Conservation (phyloP, 2,329 filamentous ascomycete genomes). For the Fusarium camptoceras region DNA sequence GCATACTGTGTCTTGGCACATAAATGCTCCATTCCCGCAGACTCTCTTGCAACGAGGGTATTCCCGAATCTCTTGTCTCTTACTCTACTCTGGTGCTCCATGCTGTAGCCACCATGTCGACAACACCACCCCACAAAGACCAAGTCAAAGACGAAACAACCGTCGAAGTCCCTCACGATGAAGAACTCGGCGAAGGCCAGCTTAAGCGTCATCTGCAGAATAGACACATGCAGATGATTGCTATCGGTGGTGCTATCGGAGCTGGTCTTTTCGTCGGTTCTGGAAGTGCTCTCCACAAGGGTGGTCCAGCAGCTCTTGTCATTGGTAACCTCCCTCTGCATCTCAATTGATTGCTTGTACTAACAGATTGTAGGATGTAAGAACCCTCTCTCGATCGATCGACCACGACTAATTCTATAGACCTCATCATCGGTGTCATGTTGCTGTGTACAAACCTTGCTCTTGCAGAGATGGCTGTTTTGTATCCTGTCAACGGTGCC, state of each 20-base stretch:
- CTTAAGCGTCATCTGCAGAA: conserved; percentile 75
- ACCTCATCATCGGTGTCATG: conserved; percentile 52
- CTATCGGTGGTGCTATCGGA: conserved; percentile 72
- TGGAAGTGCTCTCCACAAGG: conserved; percentile 74
- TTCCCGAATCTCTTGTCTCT: not conserved
- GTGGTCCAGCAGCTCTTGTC: conserved; percentile 81
- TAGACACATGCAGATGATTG: conserved; percentile 96
- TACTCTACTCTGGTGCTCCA: not conserved
- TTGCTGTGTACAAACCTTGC: conserved; percentile 77
- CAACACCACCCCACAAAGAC: conserved; percentile 22
- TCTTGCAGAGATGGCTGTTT: conserved; percentile 88
- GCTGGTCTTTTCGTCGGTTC: conserved; percentile 91
- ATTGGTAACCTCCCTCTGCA: conserved; percentile 64
- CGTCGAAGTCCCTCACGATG: conserved; percentile 28
- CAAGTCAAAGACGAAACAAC: conserved; percentile 27
- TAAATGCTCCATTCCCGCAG: conserved; percentile 8
- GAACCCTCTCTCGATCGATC: not conserved
- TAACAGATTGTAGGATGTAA: conserved; percentile 22
- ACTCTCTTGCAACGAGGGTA: no score
- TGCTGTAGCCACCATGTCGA: conserved; percentile 17
- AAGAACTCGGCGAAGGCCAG: conserved; percentile 30
- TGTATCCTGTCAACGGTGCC: conserved; percentile 90
- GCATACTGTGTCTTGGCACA: conserved; percentile 9
- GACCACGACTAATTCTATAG: not conserved
- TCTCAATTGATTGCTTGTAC: not conserved